Evolutionary conservation across 306 rosid species (phyloP).

Genomic region (Malus sieversii): DNA sequence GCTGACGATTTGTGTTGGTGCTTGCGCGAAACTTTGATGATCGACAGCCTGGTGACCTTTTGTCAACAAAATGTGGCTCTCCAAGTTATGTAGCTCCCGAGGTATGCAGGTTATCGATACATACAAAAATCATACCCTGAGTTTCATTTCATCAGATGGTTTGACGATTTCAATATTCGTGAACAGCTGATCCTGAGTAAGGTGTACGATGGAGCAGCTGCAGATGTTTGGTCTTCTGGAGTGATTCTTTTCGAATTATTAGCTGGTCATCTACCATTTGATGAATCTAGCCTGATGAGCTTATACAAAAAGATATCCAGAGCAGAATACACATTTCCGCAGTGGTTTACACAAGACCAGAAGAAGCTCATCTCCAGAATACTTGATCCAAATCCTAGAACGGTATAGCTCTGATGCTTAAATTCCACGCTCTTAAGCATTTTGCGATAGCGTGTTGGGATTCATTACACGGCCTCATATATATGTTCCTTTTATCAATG

Average conservation of each 20-base stretch:
- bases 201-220: constrained; percentile 71
- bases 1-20: not conserved
- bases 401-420: constrained; percentile 33
- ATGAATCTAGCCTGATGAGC: constrained; percentile 47
- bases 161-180: not conserved
- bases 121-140: not conserved
- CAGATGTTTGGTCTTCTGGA: constrained; percentile 90
- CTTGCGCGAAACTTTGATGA: constrained; percentile 12
- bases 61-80: constrained; percentile 69
- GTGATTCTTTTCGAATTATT: constrained; percentile 72
- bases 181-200: constrained; percentile 45
- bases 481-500: not conserved
- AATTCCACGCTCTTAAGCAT: not conserved
- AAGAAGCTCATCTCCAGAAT: constrained; percentile 52
- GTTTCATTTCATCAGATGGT: not conserved
- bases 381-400: constrained; percentile 43
- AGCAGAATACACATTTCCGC: constrained; percentile 52
- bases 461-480: not conserved
- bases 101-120: constrained; percentile 28
- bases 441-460: not conserved
- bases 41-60: constrained; percentile 45
- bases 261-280: constrained; percentile 68
- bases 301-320: constrained; percentile 63
- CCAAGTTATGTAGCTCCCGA: constrained; percentile 89
- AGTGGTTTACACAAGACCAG: constrained; percentile 60